Evolutionary conservation across 75 land plant species (phyloP).

Genomic region (Picea sitchensis): DNA sequence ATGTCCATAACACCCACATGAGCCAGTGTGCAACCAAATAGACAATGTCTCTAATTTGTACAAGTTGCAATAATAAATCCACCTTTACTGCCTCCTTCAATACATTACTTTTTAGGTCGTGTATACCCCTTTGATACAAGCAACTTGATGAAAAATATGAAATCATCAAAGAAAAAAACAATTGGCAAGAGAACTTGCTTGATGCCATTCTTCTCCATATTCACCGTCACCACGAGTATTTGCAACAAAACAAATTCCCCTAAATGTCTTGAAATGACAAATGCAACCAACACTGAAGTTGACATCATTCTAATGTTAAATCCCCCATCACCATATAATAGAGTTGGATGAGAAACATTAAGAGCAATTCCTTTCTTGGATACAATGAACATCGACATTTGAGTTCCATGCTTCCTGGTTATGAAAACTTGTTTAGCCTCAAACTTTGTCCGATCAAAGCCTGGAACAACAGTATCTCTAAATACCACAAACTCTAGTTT

Average conservation of each 20-base stretch:
- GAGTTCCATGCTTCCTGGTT: slow-evolving; percentile 67
- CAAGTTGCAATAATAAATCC: slow-evolving; percentile 94
- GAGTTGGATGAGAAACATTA: slow-evolving; percentile 12
- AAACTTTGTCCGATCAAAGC: slow-evolving; percentile 73
- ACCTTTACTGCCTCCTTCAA: slow-evolving; percentile 98
- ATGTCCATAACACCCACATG: no score
- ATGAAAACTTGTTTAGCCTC: slow-evolving; percentile 82
- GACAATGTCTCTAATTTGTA: slow-evolving; percentile 87
- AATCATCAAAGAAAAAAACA: slow-evolving; percentile 71
- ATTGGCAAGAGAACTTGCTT: slow-evolving; percentile 73
- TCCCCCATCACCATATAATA: slow-evolving; percentile 19
- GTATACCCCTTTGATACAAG: slow-evolving; percentile 28
- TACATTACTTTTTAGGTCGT: slow-evolving; percentile 54
- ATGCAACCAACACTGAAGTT: slow-evolving; percentile 52
- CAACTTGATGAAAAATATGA: slow-evolving; percentile 74
- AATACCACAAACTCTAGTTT: slow-evolving; percentile 64
- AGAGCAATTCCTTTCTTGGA: slow-evolving; percentile 46
- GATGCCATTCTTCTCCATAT: slow-evolving; percentile 98
- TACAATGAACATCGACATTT: slow-evolving; percentile 39
- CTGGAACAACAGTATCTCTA: slow-evolving; percentile 64
- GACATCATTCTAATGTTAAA: slow-evolving; percentile 81
- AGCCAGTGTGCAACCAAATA: slow-evolving; percentile 24
- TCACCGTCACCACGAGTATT: slow-evolving; percentile 98
- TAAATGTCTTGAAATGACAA: slow-evolving; percentile 49
- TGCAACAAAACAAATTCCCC: slow-evolving; percentile 72